A percentile compares a stretch with the other conserved stretches of the same genome.
These are phyloP conservation scores for Annona cherimola DNA, from an alignment of 164 flowering plant genomes.

Conservation along the genomic window DNA sequence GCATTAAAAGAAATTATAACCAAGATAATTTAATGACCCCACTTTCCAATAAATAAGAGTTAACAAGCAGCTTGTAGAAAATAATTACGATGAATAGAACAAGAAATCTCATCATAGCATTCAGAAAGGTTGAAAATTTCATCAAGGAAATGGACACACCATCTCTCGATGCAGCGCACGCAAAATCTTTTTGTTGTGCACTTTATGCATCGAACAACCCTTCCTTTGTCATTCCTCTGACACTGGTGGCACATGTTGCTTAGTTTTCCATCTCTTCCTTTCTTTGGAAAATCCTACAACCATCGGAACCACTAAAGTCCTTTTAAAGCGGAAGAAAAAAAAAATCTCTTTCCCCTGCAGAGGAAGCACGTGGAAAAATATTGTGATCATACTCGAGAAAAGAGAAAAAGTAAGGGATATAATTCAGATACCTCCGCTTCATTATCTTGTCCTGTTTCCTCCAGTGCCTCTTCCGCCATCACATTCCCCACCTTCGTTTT, in stretches of 20 bases:
- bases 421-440: background rate
- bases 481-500: background rate
- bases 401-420: background rate
- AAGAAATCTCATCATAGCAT: too few relatives aligned
- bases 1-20: too few relatives aligned
- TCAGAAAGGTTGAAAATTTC: too few relatives aligned
- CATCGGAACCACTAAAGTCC: background rate
- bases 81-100: too few relatives aligned
- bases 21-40: too few relatives aligned
- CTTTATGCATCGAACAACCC: constrained; percentile 36
- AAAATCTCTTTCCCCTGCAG: too few relatives aligned
- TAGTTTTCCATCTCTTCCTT: background rate
- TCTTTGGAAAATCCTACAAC: background rate
- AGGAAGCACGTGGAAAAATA: too few relatives aligned
- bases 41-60: too few relatives aligned
- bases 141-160: constrained; percentile 22
- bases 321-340: too few relatives aligned
- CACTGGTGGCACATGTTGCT: constrained; percentile 65
- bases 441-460: too few relatives aligned
- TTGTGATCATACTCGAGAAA: background rate
- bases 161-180: constrained; percentile 28
- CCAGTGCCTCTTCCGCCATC: background rate
- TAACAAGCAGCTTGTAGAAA: too few relatives aligned
- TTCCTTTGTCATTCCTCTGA: constrained; percentile 51
- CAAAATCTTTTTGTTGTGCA: constrained; percentile 51